Evolutionary conservation across 106 monocot genomes (phyloP), one percentile per base, ranked within the genome.

Genomic region (Apostasia shenzhenica): DNA sequence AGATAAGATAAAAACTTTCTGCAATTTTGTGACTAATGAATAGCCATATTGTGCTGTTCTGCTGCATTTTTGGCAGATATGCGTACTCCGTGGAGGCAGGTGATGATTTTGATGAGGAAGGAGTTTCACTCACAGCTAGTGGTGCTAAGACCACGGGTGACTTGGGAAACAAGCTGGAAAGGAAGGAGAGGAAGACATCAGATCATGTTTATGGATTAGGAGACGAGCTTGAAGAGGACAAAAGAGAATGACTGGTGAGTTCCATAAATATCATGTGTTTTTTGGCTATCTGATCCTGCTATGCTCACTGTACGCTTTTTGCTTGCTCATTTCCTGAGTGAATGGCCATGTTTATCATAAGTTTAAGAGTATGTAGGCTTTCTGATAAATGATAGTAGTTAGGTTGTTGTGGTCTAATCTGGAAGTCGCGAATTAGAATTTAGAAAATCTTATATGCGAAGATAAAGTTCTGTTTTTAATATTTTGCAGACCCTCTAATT

Each of bases 91-190:
- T 92, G 60, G 95, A 92, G 55, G 79, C 76, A 44, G 81, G 78
- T 64, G 95, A 95, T 77, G 92, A 87, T 55, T 77, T 88, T 79
- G 91, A 92, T 64, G 95, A 95, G 59, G 95, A 95, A 80, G 88
- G 84, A 8, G 61, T 92, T 61, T 67, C 92, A 50, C 88, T 95
- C 48, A 85, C 89, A 26, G 74, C 80, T 3, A 77, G 77, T 70
- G 81, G 68, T 48, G 55, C 71, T 41, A 91, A 82, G 54, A 78
- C 70, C 55, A 54, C 74, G 11, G 83, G 85, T 52, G 91, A 95
- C n/a, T 69, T 68, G 8, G 48, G 77, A n/a, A 90, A 63, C 82
- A 89, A 81, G 80, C 77, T 88, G 51, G 92, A 88, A 76, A 92
- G 78, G 59, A 92, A 94, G 58, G 90, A 90, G 57, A 81, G 80